These are phyloP conservation scores for Gossypium bickii DNA, from an alignment of 345 rosid genomes.

Conservation along the genomic window DNA sequence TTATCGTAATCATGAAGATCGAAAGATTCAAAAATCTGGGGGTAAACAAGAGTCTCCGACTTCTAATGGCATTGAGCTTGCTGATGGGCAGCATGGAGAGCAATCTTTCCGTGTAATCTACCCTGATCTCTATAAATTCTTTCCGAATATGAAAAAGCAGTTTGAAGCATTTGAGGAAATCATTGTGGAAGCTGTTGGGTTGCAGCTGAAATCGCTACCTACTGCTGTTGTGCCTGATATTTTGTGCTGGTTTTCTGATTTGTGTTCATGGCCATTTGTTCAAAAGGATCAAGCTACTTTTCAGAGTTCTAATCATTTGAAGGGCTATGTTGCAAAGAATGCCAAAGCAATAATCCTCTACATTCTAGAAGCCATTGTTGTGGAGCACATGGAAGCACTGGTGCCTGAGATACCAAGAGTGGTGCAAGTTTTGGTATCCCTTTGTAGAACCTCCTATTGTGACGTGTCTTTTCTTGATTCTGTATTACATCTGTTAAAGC, in stretches of 20 bases:
- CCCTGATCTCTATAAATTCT: slow-evolving; percentile 57
- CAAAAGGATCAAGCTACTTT: slow-evolving; percentile 24
- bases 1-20: slow-evolving; percentile 33
- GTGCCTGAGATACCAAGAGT: slow-evolving; percentile 76
- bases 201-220: slow-evolving; percentile 65
- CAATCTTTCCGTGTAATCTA: slow-evolving; percentile 53
- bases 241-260: slow-evolving; percentile 82
- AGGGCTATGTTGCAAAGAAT: slow-evolving; percentile 66
- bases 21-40: slow-evolving; percentile 26
- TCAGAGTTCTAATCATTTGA: slow-evolving; percentile 34
- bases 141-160: slow-evolving; percentile 66
- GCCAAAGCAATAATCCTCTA: slow-evolving; percentile 73
- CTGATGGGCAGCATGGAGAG: slow-evolving; percentile 29
- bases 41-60: slow-evolving; percentile 19
- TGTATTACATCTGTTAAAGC: slow-evolving; percentile 50
- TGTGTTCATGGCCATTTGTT: slow-evolving; percentile 58
- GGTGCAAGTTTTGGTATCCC: slow-evolving; percentile 63
- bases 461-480: slow-evolving; percentile 66
- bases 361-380: slow-evolving; percentile 60
- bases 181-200: slow-evolving; percentile 71
- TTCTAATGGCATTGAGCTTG: slow-evolving; percentile 23
- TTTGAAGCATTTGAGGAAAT: slow-evolving; percentile 65
- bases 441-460: slow-evolving; percentile 57
- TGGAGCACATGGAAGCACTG: slow-evolving; percentile 78
- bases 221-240: slow-evolving; percentile 57